Evolutionary conservation across 2,329 filamentous ascomycete genomes (phyloP).

Genomic region (Fusarium avenaceum): DNA sequence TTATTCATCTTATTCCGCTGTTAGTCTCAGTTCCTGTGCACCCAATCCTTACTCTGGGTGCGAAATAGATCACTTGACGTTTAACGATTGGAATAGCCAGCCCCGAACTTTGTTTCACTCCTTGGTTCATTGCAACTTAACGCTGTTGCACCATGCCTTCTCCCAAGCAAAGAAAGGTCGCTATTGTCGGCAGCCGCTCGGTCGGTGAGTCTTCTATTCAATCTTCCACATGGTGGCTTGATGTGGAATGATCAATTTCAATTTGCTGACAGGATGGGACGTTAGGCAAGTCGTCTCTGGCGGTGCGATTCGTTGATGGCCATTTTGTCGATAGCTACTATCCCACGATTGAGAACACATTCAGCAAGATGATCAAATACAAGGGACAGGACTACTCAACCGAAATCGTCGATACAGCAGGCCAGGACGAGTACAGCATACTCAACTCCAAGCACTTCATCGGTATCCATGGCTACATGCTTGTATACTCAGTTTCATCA

Average conservation of each 20-base stretch:
- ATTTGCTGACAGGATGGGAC: conserved; percentile 21
- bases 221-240: not conserved
- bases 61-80: conserved; percentile 8
- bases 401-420: conserved; percentile 98
- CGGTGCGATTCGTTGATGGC: conserved; percentile 96
- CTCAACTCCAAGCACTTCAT: conserved; percentile 99
- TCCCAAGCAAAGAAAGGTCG: conserved; percentile 92
- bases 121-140: conserved; percentile 21
- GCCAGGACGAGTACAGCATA: conserved; percentile 99
- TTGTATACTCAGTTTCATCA: conserved; percentile 97
- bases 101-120: conserved; percentile 30
- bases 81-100: conserved; percentile 21
- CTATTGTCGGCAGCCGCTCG: conserved; percentile 93
- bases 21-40: conserved; percentile 28
- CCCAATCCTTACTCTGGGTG: conserved; percentile 3
- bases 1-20: conserved; percentile 13
- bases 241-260: not conserved
- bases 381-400: conserved; percentile 94
- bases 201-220: conserved; percentile 66
- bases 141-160: conserved; percentile 53
- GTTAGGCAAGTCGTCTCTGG: conserved; percentile 94
- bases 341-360: conserved; percentile 98
- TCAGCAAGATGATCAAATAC: conserved; percentile 93
- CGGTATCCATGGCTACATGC: conserved; percentile 98
- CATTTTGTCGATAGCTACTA: conserved; percentile 99